phyloP scores from a whole-genome alignment of 73 alveolate species.

The Paramecium biaurelia region DNA sequence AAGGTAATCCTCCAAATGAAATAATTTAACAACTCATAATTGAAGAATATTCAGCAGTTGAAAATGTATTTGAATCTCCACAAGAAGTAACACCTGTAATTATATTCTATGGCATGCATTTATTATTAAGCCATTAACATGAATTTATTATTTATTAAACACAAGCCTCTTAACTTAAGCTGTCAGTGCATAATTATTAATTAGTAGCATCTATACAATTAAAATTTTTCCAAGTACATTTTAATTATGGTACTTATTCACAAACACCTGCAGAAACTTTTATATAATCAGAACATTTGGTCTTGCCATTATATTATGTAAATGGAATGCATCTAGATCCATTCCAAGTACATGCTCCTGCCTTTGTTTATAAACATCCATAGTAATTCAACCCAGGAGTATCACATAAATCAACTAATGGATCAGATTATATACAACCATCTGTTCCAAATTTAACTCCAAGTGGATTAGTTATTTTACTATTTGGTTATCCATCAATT shows the following conservation, averaged over 20 bases:
- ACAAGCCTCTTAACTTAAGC: neutral
- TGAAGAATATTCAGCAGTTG: neutral
- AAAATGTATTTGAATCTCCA: neutral
- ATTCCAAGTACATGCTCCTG: slow-evolving; percentile 15
- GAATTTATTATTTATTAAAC: neutral
- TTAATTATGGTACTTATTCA: neutral
- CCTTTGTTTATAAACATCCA: slow-evolving; percentile 1
- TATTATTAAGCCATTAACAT: neutral
- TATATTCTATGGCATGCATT: neutral
- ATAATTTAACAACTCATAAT: neutral
- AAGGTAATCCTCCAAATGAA: neutral
- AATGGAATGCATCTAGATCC: neutral
- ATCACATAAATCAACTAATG: neutral
- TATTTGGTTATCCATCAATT: neutral
- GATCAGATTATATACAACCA: neutral
- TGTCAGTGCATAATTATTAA: neutral
- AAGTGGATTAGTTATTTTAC: neutral
- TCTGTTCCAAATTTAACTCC: neutral
- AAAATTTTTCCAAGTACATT: neutral
- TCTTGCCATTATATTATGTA: neutral
- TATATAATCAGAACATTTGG: neutral
- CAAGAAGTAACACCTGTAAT: neutral
- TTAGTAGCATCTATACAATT: neutral
- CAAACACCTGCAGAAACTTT: slow-evolving; percentile 10
- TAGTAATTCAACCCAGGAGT: slow-evolving; percentile 12